Base-by-base conservation (phyloP, 2,329 filamentous ascomycete species). In the Cladosporium sphaerospermum region DNA sequence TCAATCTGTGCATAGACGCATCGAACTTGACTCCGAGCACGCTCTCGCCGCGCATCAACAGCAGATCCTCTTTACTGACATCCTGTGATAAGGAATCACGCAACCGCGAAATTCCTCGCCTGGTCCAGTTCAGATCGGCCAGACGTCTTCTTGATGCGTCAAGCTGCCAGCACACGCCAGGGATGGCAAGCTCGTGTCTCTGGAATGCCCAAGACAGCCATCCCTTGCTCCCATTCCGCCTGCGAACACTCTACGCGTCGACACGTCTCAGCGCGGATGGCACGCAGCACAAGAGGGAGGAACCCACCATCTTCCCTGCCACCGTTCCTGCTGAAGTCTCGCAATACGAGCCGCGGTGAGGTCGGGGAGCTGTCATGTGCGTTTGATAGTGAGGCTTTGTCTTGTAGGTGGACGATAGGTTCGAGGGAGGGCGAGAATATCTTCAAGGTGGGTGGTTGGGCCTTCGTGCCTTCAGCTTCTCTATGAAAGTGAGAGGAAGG, bases 231-330 rank as follows among this genome's bases (percentile, higher is more conserved):
- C 23, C 23, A 7, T 19, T 39, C n/a, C 14, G 31, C 16, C 31
- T 50, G 47, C 40, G 13, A 44, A 13, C 48, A 37, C 48, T 51
- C 14, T 32, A 39, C 18, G 32, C 40, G 11, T 3, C 8, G 7
- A 44, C 48, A 32, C 39, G 40, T 43, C 23, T 28, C 19, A 18
- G 19, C 11, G 19, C 3, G 5, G 13, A 28, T 51, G 47, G 47
- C 47, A 16, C 32, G 48, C 48, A 51, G 32, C 48, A 51, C 48
- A 51, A 51, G 44, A 51, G 48, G 48, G 48, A 51, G 47, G 19
- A 11, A 8, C 3, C 16, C 16, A 33, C 32, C 48, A 33, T 44
- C 40, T 31, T 42, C 31, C 47, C 47, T 14, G 39, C 47, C 47
- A 43, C 37, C 3, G 8, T 19, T 16, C 37, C 37, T 16, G 18